These are phyloP conservation scores for Sideroxylon spinosum DNA, from an alignment of 179 eudicot genomes.

Conservation along the genomic window DNA sequence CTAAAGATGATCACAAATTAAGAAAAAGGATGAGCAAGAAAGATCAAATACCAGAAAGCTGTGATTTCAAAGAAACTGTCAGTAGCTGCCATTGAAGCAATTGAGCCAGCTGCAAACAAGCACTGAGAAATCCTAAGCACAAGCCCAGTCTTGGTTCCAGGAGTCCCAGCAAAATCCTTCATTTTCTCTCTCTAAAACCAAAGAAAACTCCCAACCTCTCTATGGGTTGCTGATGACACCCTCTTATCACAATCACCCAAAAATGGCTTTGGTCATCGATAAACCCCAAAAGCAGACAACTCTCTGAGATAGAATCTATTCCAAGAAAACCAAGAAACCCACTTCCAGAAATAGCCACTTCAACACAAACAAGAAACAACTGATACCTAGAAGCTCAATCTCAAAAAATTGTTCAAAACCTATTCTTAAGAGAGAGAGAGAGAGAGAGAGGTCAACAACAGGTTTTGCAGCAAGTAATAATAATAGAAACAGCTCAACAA, in stretches of 20 bases:
- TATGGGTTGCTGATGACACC: conserved; percentile 9
- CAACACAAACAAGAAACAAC: not conserved
- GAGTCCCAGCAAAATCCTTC: conserved; percentile 75
- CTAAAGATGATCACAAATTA: not conserved
- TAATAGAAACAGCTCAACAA: conserved; percentile 9
- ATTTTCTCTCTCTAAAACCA: conserved; percentile 27
- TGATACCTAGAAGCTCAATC: not conserved
- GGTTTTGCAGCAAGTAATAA: not conserved
- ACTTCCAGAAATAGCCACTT: not conserved
- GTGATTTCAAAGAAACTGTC: conserved; percentile 53
- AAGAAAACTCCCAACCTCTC: not conserved
- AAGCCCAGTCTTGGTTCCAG: conserved; percentile 62
- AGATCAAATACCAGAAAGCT: conserved; percentile 59
- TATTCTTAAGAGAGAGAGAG: not conserved
- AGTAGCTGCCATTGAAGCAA: conserved; percentile 59
- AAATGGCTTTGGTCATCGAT: not conserved
- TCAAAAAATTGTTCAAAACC: not conserved
- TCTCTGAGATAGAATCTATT: not conserved
- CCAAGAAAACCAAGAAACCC: conserved; percentile 6
- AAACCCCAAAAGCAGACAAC: not conserved
- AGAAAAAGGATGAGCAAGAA: not conserved
- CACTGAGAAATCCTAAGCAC: conserved; percentile 51
- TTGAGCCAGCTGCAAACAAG: conserved; percentile 61
- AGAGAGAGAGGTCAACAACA: not conserved
- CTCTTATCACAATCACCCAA: not conserved